Evolutionary conservation across 2,329 filamentous ascomycete genomes (phyloP), one percentile per base, ranked within the genome.

Genomic region (Trichoderma sp.): DNA sequence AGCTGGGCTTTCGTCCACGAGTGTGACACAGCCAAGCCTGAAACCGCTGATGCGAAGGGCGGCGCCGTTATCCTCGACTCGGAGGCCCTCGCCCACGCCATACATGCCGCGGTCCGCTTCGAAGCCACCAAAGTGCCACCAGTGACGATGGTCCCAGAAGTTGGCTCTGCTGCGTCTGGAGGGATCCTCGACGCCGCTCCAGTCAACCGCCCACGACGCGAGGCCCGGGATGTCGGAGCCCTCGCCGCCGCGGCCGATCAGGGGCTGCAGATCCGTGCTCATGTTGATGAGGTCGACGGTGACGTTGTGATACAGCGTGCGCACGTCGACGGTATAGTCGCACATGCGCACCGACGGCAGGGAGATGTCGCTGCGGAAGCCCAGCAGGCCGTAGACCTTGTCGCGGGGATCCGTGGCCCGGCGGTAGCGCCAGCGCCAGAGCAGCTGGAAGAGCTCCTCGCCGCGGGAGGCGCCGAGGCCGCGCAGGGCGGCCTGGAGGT

Each of bases 41-140:
- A 62, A 34, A 2, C 48, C 59, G 7, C 30, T 21, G 1, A 62
- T 26, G 7, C 48, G 59, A 3, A 62, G 59, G 1, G 41, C 34
- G 12, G 43, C 26, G 21, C 26, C 48, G 7, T 62, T 50, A 5
- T 50, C 59, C 21, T 62, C 48, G 12, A 62, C 48, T 14, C 59
- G n/a, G 17, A 62, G 26, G 14, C 59, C 59, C 24, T 62, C 59
- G 2, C 59, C n/a, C 2, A 62, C 59, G 7, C 39, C 59, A 4
- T 17, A 45, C 15, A 62, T 52, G 14, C 48, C 59, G 17, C 48
- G 48, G 5, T 62, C 59, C 14, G 59, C 59, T 12, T 19, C 43
- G n/a, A 52, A 62, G 47, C 59, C 59, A 24, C 47, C 47, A n/a
- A 6, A 54, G 26, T 62, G 48, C 58, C 58, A 62, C 58, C 58